Evolutionary conservation across 2,329 filamentous ascomycete species (phyloP).

Genomic region (Fusarium temperatum): DNA sequence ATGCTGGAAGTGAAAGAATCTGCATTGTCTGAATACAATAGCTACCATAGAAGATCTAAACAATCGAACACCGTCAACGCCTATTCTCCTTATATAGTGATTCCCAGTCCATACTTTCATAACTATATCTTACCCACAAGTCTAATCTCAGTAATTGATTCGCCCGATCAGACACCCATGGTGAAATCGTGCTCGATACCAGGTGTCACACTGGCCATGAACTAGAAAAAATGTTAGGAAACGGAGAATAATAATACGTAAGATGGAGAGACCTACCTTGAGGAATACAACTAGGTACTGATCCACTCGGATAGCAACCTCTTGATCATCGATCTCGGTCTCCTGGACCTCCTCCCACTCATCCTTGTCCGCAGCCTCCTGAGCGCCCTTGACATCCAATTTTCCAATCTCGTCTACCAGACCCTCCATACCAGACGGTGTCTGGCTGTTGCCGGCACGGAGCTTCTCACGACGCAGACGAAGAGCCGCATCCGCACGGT

Average conservation of each 20-base stretch:
- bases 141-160: not conserved
- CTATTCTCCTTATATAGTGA: constrained; percentile 20
- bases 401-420: constrained; percentile 83
- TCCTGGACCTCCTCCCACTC: constrained; percentile 74
- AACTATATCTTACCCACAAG: not conserved
- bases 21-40: constrained; percentile 5
- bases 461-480: constrained; percentile 89
- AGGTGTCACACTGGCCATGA: constrained; percentile 89
- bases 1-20: constrained; percentile 18
- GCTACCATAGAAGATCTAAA: not conserved
- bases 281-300: constrained; percentile 89
- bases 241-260: not conserved
- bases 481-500: constrained; percentile 91
- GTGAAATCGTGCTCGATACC: constrained; percentile 66
- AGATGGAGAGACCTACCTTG: constrained; percentile 65
- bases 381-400: constrained; percentile 65
- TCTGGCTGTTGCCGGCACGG: constrained; percentile 52
- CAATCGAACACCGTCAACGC: constrained; percentile 36
- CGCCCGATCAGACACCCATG: constrained; percentile 35
- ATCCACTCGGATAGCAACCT: constrained; percentile 85
- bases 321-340: constrained; percentile 70
- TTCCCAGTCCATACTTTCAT: constrained; percentile 1
- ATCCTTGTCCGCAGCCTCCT: constrained; percentile 62
- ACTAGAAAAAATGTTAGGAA: constrained; percentile 51
- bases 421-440: constrained; percentile 74